Evolutionary conservation across 257 asterid genomes (phyloP), one percentile per base, ranked within the genome.

Genomic region (Gardenia jasminoides): DNA sequence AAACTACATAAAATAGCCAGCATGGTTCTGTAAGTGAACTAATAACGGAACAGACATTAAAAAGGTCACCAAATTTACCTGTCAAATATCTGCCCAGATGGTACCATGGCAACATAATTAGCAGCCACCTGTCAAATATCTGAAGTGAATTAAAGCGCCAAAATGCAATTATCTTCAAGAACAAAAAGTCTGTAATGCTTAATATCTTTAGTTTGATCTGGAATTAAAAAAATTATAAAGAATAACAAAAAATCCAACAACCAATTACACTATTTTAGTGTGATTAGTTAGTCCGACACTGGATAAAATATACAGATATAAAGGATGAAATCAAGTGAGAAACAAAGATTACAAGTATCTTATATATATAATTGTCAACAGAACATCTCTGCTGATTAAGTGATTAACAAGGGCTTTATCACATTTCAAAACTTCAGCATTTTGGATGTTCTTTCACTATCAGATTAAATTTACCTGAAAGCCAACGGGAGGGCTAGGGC

Each of bases 401-500:
- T 22, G 12, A 20, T 31, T 24, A 22, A 20, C 24, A 54, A 58
- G 41, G 78, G 19, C 22, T 20, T 69, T 16, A 20, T 41, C 8
- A 28, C 44, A 48, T 46, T 2, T 41, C 59, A 44, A 44, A 52
- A 11, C 26, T 31, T 47, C 20, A 30, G 4, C 13, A 74, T 20
- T 36, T 36, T 47, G 67, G 67, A 52, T 54, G 28, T 33, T 52
- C 61, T 30, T 47, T 8, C 43, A 22, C 17, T 44, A 52, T 26
- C 26, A 10, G 43, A 47, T 20, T 12, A 20, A 52, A 39, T 22
- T 15, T 88, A 93, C 99, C 97, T 96, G 99, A 88, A 88, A 96
- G 74, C 99, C 99, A 81, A 92, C 82, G 22, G 99, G 99, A 41
- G 99, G 99, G 75, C 92, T 92, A 69, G 99, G 98, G 58, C 99